Conservation (phyloP, 768 basidiomycete species). For the Termitomyces sp. region DNA sequence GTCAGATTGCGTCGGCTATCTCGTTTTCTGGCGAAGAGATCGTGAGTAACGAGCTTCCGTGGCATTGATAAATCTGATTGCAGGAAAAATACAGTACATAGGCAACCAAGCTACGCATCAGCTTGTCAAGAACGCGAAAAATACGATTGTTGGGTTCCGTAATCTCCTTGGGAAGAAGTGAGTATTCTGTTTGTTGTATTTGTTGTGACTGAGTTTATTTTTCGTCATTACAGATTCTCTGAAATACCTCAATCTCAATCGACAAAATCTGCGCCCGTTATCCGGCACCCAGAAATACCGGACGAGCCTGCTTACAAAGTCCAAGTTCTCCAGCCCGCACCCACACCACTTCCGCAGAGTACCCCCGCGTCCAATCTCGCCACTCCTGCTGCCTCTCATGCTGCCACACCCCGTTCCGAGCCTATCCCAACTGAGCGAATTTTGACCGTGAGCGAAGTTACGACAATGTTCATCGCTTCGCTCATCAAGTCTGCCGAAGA, state of each 20-base stretch:
- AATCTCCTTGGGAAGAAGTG: conserved; percentile 92
- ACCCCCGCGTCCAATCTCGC: conserved; percentile 27
- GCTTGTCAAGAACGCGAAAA: conserved; percentile 90
- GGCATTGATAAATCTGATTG: background rate
- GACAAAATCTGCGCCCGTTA: conserved; percentile 63
- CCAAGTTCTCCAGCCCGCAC: conserved; percentile 71
- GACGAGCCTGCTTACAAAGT: conserved; percentile 80
- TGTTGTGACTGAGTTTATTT: background rate
- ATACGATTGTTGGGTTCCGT: conserved; percentile 94
- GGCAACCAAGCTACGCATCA: conserved; percentile 94
- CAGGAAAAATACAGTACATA: conserved; percentile 70
- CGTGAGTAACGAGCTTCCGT: conserved; percentile 41
- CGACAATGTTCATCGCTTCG: conserved; percentile 80
- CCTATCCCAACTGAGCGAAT: conserved; percentile 65
- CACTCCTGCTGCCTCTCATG: conserved; percentile 64
- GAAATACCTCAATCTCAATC: conserved; percentile 57
- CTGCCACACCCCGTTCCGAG: conserved; percentile 70
- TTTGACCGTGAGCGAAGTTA: conserved; percentile 79
- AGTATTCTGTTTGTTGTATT: conserved; percentile 23
- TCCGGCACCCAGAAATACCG: conserved; percentile 68
- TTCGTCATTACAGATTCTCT: conserved; percentile 54
- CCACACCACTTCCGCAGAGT: conserved; percentile 56
- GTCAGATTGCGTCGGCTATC: conserved; percentile 94
- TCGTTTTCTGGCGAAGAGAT: conserved; percentile 90
- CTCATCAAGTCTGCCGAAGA: conserved; percentile 86